Evolutionary conservation across 345 rosid species (phyloP).

Genomic region (Acer negundo): DNA sequence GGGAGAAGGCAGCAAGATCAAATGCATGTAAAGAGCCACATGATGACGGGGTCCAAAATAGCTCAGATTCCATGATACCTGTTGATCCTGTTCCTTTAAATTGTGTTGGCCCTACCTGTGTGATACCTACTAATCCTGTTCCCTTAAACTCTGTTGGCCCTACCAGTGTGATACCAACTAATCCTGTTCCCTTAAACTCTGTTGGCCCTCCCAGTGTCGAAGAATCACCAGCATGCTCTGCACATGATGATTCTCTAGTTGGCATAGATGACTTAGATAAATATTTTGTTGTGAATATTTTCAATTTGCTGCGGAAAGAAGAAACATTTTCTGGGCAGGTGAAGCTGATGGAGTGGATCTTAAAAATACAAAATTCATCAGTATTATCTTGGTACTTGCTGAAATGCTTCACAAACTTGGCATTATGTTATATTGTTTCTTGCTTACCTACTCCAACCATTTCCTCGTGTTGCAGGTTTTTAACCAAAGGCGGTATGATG

Average conservation of each 20-base stretch:
- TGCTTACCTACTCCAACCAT: constrained; percentile 11
- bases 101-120: constrained; percentile 37
- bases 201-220: constrained; percentile 43
- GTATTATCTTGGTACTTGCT: constrained; percentile 69
- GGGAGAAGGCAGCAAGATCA: constrained; percentile 63
- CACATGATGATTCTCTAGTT: constrained; percentile 52
- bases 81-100: constrained; percentile 50
- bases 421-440: constrained; percentile 11
- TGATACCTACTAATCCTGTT: constrained; percentile 42
- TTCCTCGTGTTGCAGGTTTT: constrained; percentile 61
- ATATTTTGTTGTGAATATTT: constrained; percentile 72
- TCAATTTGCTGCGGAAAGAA: constrained; percentile 64
- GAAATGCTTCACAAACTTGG: constrained; percentile 12
- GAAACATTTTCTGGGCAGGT: constrained; percentile 93
- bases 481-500: constrained; percentile 88
- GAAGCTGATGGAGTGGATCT: constrained; percentile 91
- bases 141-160: constrained; percentile 50
- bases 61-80: constrained; percentile 39
- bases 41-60: constrained; percentile 31
- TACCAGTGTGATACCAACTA: constrained; percentile 32
- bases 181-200: constrained; percentile 53
- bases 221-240: constrained; percentile 55
- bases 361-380: constrained; percentile 74
- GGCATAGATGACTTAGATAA: constrained; percentile 67
- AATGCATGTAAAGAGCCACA: constrained; percentile 31